These are phyloP conservation scores for Marchantia paleacea DNA, from an alignment of 225 moss, liverwort and hornwort species.

Conservation along the genomic window DNA sequence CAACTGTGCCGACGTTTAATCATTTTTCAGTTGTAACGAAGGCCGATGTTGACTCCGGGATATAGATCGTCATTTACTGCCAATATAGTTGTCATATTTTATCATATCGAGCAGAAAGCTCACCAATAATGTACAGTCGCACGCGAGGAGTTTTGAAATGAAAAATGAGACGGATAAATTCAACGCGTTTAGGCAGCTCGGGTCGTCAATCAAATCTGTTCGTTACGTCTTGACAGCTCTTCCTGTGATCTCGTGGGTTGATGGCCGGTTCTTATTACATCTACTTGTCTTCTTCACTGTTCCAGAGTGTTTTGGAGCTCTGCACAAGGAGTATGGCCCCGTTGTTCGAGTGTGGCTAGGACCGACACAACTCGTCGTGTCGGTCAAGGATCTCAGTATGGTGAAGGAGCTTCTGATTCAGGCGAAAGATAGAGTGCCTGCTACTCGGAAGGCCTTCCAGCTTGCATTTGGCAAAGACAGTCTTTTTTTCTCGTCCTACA, in stretches of 20 bases:
- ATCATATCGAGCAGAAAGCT: neutral
- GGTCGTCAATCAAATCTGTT: neutral
- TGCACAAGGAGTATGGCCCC: slow-evolving; percentile 46
- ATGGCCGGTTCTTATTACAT: neutral
- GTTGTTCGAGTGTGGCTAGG: slow-evolving; percentile 44
- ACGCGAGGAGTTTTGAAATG: neutral
- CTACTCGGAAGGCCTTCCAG: slow-evolving; percentile 33
- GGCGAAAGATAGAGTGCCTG: slow-evolving; percentile 40
- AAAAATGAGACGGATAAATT: neutral
- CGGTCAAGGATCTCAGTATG: slow-evolving; percentile 24
- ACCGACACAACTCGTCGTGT: slow-evolving; percentile 44
- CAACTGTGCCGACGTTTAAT: too few relatives aligned
- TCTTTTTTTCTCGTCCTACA: slow-evolving; percentile 32
- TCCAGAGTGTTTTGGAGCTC: slow-evolving; percentile 35
- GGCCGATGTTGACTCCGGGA: too few relatives aligned
- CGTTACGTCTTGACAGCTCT: neutral
- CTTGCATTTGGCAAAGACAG: slow-evolving; percentile 43
- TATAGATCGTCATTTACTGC: too few relatives aligned
- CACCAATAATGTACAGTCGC: neutral
- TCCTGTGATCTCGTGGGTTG: neutral
- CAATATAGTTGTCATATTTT: too few relatives aligned
- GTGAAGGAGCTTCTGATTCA: slow-evolving; percentile 33
- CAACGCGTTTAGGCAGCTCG: neutral
- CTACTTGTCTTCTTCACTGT: neutral
- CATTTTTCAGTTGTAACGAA: too few relatives aligned